phyloP scores from a whole-genome alignment of 108 stramenopile genomes.

The Pseudonitzschia delicatissima region DNA sequence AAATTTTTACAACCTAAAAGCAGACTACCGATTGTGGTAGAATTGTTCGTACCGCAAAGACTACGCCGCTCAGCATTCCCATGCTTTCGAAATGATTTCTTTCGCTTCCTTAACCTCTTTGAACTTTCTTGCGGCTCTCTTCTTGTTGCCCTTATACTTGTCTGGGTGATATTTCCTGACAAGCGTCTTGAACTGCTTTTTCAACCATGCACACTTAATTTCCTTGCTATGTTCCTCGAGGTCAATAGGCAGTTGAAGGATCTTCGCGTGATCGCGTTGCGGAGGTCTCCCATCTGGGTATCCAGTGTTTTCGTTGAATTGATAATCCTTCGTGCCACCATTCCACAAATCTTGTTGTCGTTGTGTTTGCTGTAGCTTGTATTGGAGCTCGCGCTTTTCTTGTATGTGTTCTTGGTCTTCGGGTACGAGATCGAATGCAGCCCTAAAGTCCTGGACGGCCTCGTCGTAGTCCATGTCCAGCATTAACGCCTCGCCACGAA shows the following conservation, averaged over 20 bases:
- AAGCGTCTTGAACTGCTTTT: conserved; percentile 55
- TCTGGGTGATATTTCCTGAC: conserved; percentile 55
- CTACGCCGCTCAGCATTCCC: conserved; percentile 31
- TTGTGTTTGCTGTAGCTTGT: conserved; percentile 42
- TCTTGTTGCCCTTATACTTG: conserved; percentile 57
- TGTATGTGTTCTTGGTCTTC: conserved; percentile 35
- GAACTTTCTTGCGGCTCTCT: conserved; percentile 49
- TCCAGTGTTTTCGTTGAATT: conserved; percentile 51
- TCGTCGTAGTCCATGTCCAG: conserved; percentile 61
- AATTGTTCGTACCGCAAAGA: too few species aligned
- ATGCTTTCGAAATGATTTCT: conserved; percentile 44
- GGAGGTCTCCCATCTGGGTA: conserved; percentile 57
- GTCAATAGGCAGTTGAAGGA: conserved; percentile 56
- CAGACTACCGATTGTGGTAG: too few species aligned
- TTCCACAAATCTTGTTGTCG: conserved; percentile 51
- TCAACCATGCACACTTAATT: conserved; percentile 49
- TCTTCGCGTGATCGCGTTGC: conserved; percentile 54
- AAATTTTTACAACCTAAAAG: too few species aligned
- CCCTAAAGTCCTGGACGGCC: conserved; percentile 48
- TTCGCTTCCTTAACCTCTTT: conserved; percentile 59
- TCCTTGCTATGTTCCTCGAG: conserved; percentile 40
- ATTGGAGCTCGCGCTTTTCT: conserved; percentile 37
- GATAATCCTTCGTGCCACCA: conserved; percentile 45
- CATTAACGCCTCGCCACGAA: conserved; percentile 47
- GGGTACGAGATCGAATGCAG: conserved; percentile 50